Base-by-base conservation (phyloP, 257 asterid genomes). In the Penstemon eatonii region DNA sequence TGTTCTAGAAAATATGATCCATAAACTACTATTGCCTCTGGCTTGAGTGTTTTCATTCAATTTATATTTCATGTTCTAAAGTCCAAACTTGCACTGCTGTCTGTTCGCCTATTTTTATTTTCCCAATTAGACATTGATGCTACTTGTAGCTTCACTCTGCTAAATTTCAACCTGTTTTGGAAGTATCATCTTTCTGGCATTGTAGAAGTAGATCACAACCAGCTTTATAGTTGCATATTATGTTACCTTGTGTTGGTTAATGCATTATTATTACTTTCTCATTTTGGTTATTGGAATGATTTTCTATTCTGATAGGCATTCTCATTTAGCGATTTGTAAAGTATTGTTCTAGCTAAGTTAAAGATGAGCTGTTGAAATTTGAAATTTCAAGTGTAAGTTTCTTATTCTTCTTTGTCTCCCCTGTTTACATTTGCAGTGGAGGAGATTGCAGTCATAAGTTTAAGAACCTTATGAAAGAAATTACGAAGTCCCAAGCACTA, bases 371-470 rank as follows among this genome's bases (percentile, higher is more conserved):
- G 38, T 44, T 37, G 11, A 36, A 46, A 33, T 70, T 45, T 51
- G 42, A 36, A 38, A 15, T 25, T 64, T 3, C n/a, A 8, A 13
- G 33, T 36, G 15, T 56, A 15, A n/a, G 39, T 6, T n/a, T 60
- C n/a, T 47, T 8, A 59, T 3, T 49, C 6, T 54, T 37, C 10
- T 6, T 69, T 40, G 59, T 11, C 15, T n/a, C 39, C 7, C 58
- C 18, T 54, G 6, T 46, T 10, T 49, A 19, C 47, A 62, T 68
- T 72, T 78, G 85, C 90, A 94, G 99, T n/a, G 96, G 96, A 77
- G 96, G 96, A 46, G 97, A 94, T 56, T 94, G 90, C 79, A 91
- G 96, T 68, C 98, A 89, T 78, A 94, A 86, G 84, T 91, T 94
- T 49, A 94, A 94, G 90, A 87, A 84, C 76, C 95, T 94, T 8